Evolutionary conservation across 148 eudicot genomes (phyloP).

Genomic region (Rheum nobile): DNA sequence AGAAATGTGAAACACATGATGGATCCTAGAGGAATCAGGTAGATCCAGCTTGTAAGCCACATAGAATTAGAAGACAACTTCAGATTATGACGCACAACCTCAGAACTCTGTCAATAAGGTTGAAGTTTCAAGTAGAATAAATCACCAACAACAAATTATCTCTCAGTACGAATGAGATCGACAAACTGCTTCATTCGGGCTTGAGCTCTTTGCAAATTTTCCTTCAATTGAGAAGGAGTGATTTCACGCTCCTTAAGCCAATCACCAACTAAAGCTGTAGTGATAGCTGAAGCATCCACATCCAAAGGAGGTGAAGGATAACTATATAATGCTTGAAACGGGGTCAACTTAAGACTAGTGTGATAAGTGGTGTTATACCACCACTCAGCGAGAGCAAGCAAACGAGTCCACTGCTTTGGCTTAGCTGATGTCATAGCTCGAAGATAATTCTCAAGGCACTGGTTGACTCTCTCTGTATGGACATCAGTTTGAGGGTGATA

Average conservation of each 20-base stretch:
- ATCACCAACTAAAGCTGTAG: not conserved
- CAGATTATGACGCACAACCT: not conserved
- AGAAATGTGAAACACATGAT: no score
- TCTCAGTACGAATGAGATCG: not conserved
- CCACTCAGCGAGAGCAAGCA: not conserved
- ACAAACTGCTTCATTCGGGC: not conserved
- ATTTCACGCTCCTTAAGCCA: not conserved
- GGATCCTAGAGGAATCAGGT: no score
- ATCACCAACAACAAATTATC: not conserved
- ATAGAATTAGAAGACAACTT: accelerated
- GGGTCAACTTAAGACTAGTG: not conserved
- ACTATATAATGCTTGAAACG: not conserved
- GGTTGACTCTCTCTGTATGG: not conserved
- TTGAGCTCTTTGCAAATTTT: not conserved
- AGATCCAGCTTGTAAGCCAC: no score
- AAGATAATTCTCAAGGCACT: not conserved
- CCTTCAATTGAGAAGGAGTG: not conserved
- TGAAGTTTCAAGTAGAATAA: not conserved
- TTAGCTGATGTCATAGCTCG: not conserved
- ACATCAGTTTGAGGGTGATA: not conserved
- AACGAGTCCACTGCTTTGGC: not conserved
- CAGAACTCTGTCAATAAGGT: not conserved
- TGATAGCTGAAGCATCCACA: not conserved
- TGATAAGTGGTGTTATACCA: not conserved
- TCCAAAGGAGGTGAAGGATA: not conserved